A percentile compares a stretch with the other conserved stretches of the same genome.
Conservation (phyloP, 2,329 filamentous ascomycete species). For the Penicillium sp. region DNA sequence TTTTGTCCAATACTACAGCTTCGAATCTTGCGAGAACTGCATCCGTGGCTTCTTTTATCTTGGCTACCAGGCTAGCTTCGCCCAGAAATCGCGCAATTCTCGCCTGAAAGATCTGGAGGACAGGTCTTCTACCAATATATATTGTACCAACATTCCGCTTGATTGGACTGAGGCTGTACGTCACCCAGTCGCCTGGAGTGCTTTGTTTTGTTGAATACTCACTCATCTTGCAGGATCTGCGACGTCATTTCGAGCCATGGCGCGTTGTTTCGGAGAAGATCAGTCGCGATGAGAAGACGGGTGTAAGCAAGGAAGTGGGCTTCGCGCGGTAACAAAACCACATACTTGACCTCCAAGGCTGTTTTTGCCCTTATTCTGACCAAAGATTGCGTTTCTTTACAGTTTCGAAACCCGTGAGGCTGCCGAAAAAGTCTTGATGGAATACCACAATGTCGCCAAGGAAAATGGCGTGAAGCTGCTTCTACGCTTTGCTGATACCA, state of each 20-base stretch:
- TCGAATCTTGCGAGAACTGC: constrained; percentile 87
- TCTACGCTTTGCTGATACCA: constrained; percentile 95
- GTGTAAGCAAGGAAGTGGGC: constrained; percentile 92
- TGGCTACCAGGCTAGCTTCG: constrained; percentile 97
- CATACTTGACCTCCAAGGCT: constrained; percentile 4
- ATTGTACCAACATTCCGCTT: constrained; percentile 95
- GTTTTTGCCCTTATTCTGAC: constrained; percentile 1
- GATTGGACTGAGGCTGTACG: constrained; percentile 84
- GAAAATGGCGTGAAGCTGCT: constrained; percentile 81
- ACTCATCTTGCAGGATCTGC: constrained; percentile 70
- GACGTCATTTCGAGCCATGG: constrained; percentile 58
- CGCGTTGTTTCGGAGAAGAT: constrained; percentile 91
- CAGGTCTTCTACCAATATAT: constrained; percentile 86
- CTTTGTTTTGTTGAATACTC: constrained; percentile 16
- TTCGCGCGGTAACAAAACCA: constrained; percentile 73
- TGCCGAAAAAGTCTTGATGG: constrained; percentile 83
- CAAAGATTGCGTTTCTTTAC: constrained; percentile 12
- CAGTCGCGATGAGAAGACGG: constrained; percentile 78
- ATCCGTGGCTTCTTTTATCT: constrained; percentile 93
- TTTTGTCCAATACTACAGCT: constrained; percentile 91
- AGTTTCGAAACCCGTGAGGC: constrained; percentile 88
- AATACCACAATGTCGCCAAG: constrained; percentile 79
- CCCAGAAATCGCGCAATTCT: constrained; percentile 97
- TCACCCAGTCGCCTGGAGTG: constrained; percentile 15
- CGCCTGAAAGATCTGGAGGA: constrained; percentile 96